A percentile compares a stretch with the other conserved stretches of the same genome.
Evolutionary conservation across 2,329 filamentous ascomycete genomes (phyloP).

Genomic region (Biscogniauxia sp.): DNA sequence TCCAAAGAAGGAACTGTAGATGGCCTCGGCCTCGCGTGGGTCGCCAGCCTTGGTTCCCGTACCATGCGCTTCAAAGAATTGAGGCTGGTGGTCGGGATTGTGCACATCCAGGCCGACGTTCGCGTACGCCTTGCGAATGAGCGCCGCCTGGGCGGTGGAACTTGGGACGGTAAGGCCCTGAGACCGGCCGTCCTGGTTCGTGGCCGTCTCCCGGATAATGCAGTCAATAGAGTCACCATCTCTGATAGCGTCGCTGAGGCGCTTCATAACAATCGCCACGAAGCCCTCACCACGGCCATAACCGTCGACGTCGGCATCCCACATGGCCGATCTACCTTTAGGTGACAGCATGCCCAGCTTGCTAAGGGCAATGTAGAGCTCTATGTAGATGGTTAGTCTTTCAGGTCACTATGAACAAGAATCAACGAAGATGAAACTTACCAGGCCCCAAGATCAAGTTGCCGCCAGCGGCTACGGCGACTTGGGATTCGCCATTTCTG

Average conservation of each 20-base stretch:
- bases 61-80: constrained; percentile 22
- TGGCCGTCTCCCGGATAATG: constrained; percentile 22
- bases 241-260: constrained; percentile 19
- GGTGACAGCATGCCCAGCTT: constrained; percentile 35
- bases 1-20: neutral
- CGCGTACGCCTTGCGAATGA: constrained; percentile 17
- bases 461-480: neutral
- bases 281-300: constrained; percentile 25
- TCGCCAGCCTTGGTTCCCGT: constrained; percentile 25
- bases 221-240: constrained; percentile 21
- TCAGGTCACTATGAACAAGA: too few species aligned
- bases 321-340: constrained; percentile 28
- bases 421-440: neutral
- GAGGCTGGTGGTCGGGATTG: too few species aligned
- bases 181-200: constrained; percentile 24
- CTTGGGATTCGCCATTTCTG: neutral
- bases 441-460: neutral
- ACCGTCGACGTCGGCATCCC: constrained; percentile 29
- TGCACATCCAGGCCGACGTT: constrained; percentile 8
- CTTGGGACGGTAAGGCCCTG: constrained; percentile 14
- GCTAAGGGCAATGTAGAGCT: too few species aligned
- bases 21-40: constrained; percentile 20
- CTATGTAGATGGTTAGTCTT: too few species aligned
- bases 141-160: constrained; percentile 14
- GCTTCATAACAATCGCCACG: constrained; percentile 20